These are phyloP conservation scores for Penicillium cinerascens DNA, from an alignment of 495 filamentous ascomycete species.

Conservation along the genomic window DNA sequence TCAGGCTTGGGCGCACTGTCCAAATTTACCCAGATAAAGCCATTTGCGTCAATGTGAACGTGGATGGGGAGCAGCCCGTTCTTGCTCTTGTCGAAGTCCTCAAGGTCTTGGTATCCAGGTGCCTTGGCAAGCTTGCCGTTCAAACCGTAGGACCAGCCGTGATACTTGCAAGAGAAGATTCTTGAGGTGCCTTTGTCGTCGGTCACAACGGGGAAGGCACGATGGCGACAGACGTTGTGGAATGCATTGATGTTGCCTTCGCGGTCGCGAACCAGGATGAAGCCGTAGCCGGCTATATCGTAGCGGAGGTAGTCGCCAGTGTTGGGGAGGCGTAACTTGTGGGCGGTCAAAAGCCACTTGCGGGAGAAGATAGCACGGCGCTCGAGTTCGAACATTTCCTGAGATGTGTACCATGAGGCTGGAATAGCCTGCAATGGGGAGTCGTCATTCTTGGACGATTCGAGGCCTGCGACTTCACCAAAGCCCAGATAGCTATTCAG, in stretches of 20 bases:
- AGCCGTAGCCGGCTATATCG: constrained; percentile 45
- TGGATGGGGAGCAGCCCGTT: constrained; percentile 48
- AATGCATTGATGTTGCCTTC: constrained; percentile 53
- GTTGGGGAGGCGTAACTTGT: constrained; percentile 42
- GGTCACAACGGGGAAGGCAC: constrained; percentile 53
- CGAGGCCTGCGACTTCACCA: constrained; percentile 4
- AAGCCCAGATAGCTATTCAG: constrained; percentile 27
- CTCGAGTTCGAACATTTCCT: constrained; percentile 52
- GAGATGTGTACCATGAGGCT: constrained; percentile 47
- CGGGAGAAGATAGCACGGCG: constrained; percentile 51
- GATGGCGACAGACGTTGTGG: constrained; percentile 57
- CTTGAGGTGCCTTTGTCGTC: constrained; percentile 44
- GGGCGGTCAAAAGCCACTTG: constrained; percentile 54
- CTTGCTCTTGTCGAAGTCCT: constrained; percentile 53
- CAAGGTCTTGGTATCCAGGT: constrained; percentile 50
- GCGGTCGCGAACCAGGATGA: constrained; percentile 49
- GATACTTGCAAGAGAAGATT: constrained; percentile 56
- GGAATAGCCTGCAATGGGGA: constrained; percentile 37
- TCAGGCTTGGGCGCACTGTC: constrained; percentile 40
- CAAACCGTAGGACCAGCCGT: constrained; percentile 58
- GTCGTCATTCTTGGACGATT: not conserved
- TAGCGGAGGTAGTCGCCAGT: constrained; percentile 49
- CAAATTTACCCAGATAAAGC: constrained; percentile 52
- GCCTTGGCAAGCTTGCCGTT: constrained; percentile 59
- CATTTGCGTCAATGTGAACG: constrained; percentile 43